phyloP scores from a whole-genome alignment of 2,329 filamentous ascomycete genomes.

The Stagonosporopsis vannaccii region DNA sequence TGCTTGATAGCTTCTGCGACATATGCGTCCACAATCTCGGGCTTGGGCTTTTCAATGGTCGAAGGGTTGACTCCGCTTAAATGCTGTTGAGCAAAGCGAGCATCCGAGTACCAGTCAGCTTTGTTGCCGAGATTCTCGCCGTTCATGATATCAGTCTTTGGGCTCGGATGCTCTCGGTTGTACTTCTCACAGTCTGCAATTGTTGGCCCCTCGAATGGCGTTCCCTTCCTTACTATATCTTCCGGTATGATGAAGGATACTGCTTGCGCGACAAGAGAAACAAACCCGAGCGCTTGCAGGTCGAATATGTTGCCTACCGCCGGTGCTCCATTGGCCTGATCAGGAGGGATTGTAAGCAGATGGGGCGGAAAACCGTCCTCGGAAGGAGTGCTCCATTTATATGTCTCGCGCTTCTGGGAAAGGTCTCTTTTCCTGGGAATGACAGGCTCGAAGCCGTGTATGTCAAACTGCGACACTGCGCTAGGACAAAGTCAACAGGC shows the following conservation, averaged over 20 bases:
- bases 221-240: not conserved
- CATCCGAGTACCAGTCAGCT: conserved; percentile 18
- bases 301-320: conserved; percentile 9
- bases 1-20: conserved; percentile 9
- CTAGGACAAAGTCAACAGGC: not conserved
- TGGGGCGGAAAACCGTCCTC: conserved; percentile 8
- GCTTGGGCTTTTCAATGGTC: conserved; percentile 5
- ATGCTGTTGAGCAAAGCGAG: conserved; percentile 18
- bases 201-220: conserved; percentile 14
- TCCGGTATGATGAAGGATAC: conserved; percentile 13
- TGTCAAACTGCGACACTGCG: conserved; percentile 9
- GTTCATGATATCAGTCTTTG: conserved; percentile 18
- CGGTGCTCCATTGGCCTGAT: conserved; percentile 1
- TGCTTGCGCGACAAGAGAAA: not conserved
- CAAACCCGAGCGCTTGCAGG: not conserved
- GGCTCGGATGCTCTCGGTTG: conserved; percentile 9
- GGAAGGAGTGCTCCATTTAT: conserved; percentile 9
- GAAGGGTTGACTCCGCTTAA: conserved; percentile 16
- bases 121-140: conserved; percentile 16
- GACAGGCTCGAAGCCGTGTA: conserved; percentile 17
- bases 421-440: conserved; percentile 12
- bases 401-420: conserved; percentile 2
- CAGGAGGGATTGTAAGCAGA: conserved; percentile 2
- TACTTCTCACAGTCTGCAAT: conserved; percentile 18
- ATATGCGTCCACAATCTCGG: conserved; percentile 1